These are phyloP conservation scores for Stemphylium beticola DNA, from an alignment of 2,329 filamentous ascomycete genomes.

Conservation along the genomic window DNA sequence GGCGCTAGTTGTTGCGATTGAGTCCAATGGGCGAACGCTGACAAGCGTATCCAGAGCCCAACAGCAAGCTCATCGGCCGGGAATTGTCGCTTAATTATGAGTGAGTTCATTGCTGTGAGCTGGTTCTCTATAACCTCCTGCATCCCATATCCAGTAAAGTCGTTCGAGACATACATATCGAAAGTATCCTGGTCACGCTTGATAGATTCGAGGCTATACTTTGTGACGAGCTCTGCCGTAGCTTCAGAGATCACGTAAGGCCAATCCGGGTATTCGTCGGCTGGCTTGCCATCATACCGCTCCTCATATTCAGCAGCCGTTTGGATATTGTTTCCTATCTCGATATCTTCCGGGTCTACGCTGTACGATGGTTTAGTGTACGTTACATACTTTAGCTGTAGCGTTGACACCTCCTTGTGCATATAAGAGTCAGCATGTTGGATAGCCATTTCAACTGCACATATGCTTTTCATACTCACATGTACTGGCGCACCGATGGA, in stretches of 20 bases:
- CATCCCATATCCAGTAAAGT: constrained; percentile 14
- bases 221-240: constrained; percentile 2
- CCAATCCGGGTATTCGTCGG: constrained; percentile 8
- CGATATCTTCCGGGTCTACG: background rate
- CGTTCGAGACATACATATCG: constrained; percentile 14
- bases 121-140: constrained; percentile 10
- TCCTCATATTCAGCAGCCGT: background rate
- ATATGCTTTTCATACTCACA: background rate
- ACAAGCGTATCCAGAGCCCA: constrained; percentile 14
- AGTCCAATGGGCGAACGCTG: constrained; percentile 12
- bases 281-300: constrained; percentile 2
- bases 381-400: constrained; percentile 4
- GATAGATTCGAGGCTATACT: constrained; percentile 6
- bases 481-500: background rate
- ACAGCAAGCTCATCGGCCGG: constrained; percentile 6
- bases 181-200: constrained; percentile 14
- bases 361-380: background rate
- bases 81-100: constrained; percentile 5
- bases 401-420: background rate
- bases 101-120: constrained; percentile 8
- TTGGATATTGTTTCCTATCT: background rate
- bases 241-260: constrained; percentile 10
- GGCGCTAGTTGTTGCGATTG: constrained; percentile 8
- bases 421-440: background rate
- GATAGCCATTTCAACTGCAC: background rate